A percentile compares a stretch with the other conserved stretches of the same genome.
phyloP scores from a whole-genome alignment of 805 yeast species.

The Kuraishia cidri region DNA sequence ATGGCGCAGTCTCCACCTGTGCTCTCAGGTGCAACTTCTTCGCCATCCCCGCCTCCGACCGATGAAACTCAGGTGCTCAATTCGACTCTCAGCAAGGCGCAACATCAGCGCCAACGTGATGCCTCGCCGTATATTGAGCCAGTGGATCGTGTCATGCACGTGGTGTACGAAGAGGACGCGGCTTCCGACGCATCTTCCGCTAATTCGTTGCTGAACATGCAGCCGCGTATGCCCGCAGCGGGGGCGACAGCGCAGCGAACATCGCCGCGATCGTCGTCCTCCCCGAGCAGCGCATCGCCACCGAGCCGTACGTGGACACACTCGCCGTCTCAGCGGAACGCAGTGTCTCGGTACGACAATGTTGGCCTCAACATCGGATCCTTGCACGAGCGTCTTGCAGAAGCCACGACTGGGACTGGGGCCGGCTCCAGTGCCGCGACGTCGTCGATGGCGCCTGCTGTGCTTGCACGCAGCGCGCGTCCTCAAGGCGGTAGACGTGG shows the following conservation, averaged over 20 bases:
- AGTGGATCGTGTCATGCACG: constrained; percentile 2
- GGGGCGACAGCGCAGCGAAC: constrained; percentile 1
- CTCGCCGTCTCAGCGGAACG: background rate
- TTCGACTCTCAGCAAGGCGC: background rate
- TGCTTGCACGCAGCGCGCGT: too few relatives aligned
- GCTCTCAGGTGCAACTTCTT: background rate
- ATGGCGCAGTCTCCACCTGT: constrained; percentile 1
- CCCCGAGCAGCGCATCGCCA: background rate
- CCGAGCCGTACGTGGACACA: background rate
- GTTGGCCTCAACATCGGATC: background rate
- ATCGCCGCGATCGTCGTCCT: background rate
- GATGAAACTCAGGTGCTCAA: background rate
- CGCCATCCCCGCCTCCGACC: constrained; percentile 3
- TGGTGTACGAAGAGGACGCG: constrained; percentile 2
- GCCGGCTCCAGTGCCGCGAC: too few relatives aligned
- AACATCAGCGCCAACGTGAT: background rate
- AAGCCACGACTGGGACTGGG: background rate
- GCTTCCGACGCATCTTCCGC: background rate
- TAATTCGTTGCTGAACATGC: background rate
- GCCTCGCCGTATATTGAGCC: background rate
- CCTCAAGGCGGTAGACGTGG: too few relatives aligned
- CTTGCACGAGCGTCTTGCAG: background rate
- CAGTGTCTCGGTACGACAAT: background rate
- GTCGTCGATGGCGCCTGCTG: too few relatives aligned
- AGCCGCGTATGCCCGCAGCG: background rate